phyloP scores from a whole-genome alignment of 2,329 filamentous ascomycete species.

The Verticillium tricorpus region DNA sequence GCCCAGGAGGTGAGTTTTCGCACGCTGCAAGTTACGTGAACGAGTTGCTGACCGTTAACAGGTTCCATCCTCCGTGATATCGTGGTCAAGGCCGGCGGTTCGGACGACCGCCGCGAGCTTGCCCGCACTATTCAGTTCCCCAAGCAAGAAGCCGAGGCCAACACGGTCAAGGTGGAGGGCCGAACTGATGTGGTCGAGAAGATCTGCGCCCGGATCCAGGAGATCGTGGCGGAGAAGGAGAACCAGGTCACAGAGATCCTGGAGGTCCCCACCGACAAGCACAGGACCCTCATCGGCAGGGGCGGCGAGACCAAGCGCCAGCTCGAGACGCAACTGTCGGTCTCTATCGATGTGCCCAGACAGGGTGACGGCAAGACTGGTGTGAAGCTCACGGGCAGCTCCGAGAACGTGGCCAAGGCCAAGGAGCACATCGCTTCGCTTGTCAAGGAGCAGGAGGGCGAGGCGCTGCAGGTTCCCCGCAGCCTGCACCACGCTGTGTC shows the following conservation, averaged over 20 bases:
- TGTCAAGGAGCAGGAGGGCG: slow-evolving; percentile 81
- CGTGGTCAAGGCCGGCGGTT: slow-evolving; percentile 82
- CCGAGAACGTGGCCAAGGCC: slow-evolving; percentile 75
- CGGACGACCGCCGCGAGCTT: slow-evolving; percentile 76
- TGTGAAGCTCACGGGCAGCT: slow-evolving; percentile 79
- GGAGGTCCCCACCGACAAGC: slow-evolving; percentile 85
- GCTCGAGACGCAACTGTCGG: slow-evolving; percentile 80
- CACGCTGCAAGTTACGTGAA: neutral
- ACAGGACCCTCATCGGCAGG: slow-evolving; percentile 84
- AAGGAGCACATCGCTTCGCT: slow-evolving; percentile 78
- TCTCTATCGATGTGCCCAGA: slow-evolving; percentile 85
- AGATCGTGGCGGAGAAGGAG: slow-evolving; percentile 77
- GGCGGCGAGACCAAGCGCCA: slow-evolving; percentile 82
- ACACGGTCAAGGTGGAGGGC: slow-evolving; percentile 83
- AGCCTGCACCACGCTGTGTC: slow-evolving; percentile 79
- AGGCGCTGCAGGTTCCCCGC: slow-evolving; percentile 79
- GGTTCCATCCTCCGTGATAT: slow-evolving; percentile 83
- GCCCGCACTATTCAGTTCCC: slow-evolving; percentile 94
- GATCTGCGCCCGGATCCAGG: slow-evolving; percentile 76
- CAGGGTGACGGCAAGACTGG: slow-evolving; percentile 80
- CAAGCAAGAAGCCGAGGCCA: slow-evolving; percentile 77
- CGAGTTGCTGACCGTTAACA: slow-evolving; percentile 39
- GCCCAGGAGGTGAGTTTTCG: slow-evolving; percentile 67
- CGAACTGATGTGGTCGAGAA: slow-evolving; percentile 80
- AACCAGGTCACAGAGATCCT: slow-evolving; percentile 74